These are phyloP conservation scores for Pythium aquatile DNA, from an alignment of 352 stramenopile species.

Conservation along the genomic window DNA sequence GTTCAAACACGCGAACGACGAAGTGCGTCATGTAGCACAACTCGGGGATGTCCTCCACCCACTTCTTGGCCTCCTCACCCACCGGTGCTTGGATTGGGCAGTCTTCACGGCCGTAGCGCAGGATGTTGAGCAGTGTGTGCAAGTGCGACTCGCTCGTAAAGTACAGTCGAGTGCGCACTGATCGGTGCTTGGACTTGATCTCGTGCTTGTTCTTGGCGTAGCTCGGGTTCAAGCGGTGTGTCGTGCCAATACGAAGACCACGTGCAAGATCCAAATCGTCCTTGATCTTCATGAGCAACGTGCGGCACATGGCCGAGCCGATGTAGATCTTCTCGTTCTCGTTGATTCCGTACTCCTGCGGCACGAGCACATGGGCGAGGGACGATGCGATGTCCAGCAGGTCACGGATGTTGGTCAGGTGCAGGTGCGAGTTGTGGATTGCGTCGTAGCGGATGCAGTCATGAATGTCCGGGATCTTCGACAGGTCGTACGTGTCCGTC, in stretches of 20 bases:
- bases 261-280: slow-evolving; percentile 83
- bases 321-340: slow-evolving; percentile 86
- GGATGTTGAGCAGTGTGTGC: slow-evolving; percentile 97
- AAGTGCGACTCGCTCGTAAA: slow-evolving; percentile 99
- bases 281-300: slow-evolving; percentile 86
- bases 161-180: slow-evolving; percentile 98
- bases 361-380: slow-evolving; percentile 88
- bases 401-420: slow-evolving; percentile 91
- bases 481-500: slow-evolving; percentile 93
- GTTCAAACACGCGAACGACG: slow-evolving; percentile 98
- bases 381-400: slow-evolving; percentile 93
- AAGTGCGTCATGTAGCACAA: slow-evolving; percentile 99
- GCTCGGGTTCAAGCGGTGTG: slow-evolving; percentile 76
- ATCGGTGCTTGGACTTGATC: slow-evolving; percentile 92
- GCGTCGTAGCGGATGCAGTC: slow-evolving; percentile 98
- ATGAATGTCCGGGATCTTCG: slow-evolving; percentile 98
- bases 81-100: slow-evolving; percentile 53
- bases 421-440: slow-evolving; percentile 97
- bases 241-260: slow-evolving; percentile 65
- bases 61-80: slow-evolving; percentile 75
- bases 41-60: slow-evolving; percentile 92
- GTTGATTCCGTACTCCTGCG: slow-evolving; percentile 90
- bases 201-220: slow-evolving; percentile 80
- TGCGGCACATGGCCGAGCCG: slow-evolving; percentile 85
- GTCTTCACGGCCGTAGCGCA: slow-evolving; percentile 87